These are phyloP conservation scores for Mycena pura DNA, from an alignment of 768 basidiomycete genomes.

Conservation along the genomic window DNA sequence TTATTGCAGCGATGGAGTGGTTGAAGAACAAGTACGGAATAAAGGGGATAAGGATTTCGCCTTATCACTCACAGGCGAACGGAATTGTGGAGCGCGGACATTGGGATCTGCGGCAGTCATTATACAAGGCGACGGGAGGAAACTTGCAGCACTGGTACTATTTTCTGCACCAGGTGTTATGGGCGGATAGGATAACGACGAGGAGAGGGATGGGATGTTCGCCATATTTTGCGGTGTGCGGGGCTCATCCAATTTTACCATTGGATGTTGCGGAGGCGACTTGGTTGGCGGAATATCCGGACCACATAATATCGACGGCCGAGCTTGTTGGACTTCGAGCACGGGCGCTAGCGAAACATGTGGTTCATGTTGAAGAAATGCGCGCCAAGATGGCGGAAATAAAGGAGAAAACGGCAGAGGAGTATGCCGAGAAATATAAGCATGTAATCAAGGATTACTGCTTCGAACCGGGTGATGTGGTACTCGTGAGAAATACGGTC, in stretches of 20 bases:
- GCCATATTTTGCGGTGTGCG: slow-evolving; percentile 30
- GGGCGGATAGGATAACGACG: slow-evolving; percentile 29
- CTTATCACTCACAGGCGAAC: slow-evolving; percentile 52
- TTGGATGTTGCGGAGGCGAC: slow-evolving; percentile 36
- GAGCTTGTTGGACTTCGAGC: slow-evolving; percentile 31
- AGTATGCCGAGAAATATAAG: slow-evolving; percentile 30
- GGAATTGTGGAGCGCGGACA: slow-evolving; percentile 43
- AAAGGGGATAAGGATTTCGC: slow-evolving; percentile 45
- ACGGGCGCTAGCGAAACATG: slow-evolving; percentile 13
- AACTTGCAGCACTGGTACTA: slow-evolving; percentile 31
- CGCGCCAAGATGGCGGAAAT: slow-evolving; percentile 3
- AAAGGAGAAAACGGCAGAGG: slow-evolving; percentile 16
- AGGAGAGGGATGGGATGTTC: slow-evolving; percentile 25
- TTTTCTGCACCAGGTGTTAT: slow-evolving; percentile 25
- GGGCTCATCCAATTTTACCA: slow-evolving; percentile 29
- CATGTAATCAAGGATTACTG: slow-evolving; percentile 17
- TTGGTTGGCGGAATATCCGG: slow-evolving; percentile 31
- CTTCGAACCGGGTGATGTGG: slow-evolving; percentile 30
- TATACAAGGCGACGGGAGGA: slow-evolving; percentile 27
- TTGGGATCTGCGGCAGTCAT: slow-evolving; percentile 33
- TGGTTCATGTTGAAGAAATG: slow-evolving; percentile 27
- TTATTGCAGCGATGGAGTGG: slow-evolving; percentile 31
- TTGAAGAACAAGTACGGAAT: slow-evolving; percentile 38
- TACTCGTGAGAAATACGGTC: slow-evolving; percentile 29
- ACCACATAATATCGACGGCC: neutral